phyloP scores from a whole-genome alignment of 2,329 filamentous ascomycete genomes.

The Claviceps fusiformis region DNA sequence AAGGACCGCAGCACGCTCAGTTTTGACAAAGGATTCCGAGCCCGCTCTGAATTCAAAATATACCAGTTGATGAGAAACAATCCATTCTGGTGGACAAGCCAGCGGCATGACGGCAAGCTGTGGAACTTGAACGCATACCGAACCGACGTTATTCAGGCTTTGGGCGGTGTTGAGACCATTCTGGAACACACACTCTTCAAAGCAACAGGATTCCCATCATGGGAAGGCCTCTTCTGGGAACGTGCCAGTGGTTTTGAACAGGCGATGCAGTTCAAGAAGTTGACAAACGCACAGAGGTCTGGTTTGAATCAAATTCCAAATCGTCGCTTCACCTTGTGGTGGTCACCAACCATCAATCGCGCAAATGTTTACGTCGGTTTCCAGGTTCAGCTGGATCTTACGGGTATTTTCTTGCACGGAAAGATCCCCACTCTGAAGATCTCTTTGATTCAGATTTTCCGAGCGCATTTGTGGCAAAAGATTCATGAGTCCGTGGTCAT shows the following conservation, averaged over 20 bases:
- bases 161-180: conserved; percentile 95
- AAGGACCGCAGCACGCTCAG: conserved; percentile 94
- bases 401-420: conserved; percentile 96
- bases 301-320: conserved; percentile 98
- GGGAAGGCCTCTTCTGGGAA: conserved; percentile 94
- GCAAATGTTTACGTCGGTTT: conserved; percentile 99
- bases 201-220: conserved; percentile 88
- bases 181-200: conserved; percentile 95
- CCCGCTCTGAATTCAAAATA: conserved; percentile 91
- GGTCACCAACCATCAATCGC: conserved; percentile 85
- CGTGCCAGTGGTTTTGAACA: conserved; percentile 36
- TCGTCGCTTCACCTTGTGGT: conserved; percentile 96
- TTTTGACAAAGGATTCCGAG: conserved; percentile 97
- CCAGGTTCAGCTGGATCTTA: conserved; percentile 94
- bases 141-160: conserved; percentile 90
- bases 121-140: conserved; percentile 96
- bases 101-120: conserved; percentile 89
- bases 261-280: conserved; percentile 94
- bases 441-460: conserved; percentile 96
- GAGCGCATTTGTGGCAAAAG: conserved; percentile 99
- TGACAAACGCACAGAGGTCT: conserved; percentile 91
- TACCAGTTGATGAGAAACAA: conserved; percentile 99
- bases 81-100: conserved; percentile 98
- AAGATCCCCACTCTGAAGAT: conserved; percentile 98
- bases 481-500: conserved; percentile 98